These are phyloP conservation scores for Colletotrichum sp. DNA, from an alignment of 2,329 filamentous ascomycete species.

Conservation along the genomic window DNA sequence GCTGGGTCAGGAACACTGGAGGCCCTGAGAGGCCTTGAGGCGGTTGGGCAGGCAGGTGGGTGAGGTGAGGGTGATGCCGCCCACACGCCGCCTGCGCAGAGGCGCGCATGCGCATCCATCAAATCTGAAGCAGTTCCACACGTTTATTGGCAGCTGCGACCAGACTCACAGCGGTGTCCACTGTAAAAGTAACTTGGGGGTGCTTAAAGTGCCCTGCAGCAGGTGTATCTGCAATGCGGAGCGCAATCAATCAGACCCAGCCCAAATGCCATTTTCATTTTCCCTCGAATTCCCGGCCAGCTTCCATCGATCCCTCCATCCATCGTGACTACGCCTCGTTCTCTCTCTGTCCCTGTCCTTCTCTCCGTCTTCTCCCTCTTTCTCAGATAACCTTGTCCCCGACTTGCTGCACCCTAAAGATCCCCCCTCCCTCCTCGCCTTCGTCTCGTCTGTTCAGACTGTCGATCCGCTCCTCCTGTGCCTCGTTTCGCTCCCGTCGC, in stretches of 20 bases:
- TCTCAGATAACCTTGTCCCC: background rate
- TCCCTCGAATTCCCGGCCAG: background rate
- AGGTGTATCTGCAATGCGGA: background rate
- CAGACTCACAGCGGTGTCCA: background rate
- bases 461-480: constrained; percentile 3
- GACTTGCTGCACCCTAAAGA: background rate
- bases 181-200: background rate
- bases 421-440: background rate
- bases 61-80: background rate
- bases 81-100: background rate
- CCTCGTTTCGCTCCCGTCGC: background rate
- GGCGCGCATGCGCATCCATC: background rate
- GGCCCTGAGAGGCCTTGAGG: background rate
- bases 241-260: background rate
- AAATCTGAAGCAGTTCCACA: background rate
- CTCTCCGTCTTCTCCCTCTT: background rate
- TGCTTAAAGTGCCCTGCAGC: background rate
- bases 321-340: constrained; percentile 19
- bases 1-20: background rate
- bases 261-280: background rate
- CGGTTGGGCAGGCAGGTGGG: background rate
- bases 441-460: background rate
- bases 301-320: background rate
- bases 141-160: background rate
- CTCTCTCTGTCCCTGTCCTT: background rate